Percentiles rank a stretch among this genome's conserved stretches.
Conservation (phyloP, 140 eudicot species). For the Anethum foeniculum region DNA sequence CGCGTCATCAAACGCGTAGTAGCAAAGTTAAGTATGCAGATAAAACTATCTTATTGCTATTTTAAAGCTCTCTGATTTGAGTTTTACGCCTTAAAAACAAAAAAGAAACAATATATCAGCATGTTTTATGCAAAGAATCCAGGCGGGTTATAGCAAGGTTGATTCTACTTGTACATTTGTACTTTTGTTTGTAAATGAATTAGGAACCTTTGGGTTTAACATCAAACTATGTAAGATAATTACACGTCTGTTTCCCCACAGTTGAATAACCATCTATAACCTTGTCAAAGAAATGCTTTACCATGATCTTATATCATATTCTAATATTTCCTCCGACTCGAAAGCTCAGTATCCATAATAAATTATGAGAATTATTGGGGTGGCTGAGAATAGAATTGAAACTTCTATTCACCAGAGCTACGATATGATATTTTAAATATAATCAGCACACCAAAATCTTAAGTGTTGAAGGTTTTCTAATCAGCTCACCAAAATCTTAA, state of each 20-base stretch:
- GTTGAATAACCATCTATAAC: too few relatives aligned
- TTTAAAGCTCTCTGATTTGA: not conserved
- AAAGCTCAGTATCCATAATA: too few relatives aligned
- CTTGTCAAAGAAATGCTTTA: too few relatives aligned
- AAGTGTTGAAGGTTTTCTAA: too few relatives aligned
- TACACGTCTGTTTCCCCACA: not conserved
- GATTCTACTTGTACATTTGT: not conserved
- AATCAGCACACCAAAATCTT: too few relatives aligned
- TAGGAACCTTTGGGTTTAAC: not conserved
- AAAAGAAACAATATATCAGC: not conserved
- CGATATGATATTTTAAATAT: too few relatives aligned
- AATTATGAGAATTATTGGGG: too few relatives aligned
- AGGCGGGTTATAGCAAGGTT: not conserved
- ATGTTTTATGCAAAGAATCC: not conserved
- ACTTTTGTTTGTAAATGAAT: not conserved
- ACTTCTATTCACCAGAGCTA: too few relatives aligned
- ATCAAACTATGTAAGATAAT: not conserved
- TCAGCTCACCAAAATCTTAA: too few relatives aligned
- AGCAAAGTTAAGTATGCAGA: not conserved
- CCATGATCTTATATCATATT: too few relatives aligned
- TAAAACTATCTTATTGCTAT: not conserved
- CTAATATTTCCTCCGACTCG: too few relatives aligned
- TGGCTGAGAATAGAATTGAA: too few relatives aligned
- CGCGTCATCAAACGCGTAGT: not conserved
- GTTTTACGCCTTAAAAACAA: not conserved